Evolutionary conservation across 306 rosid species (phyloP), one percentile per base, ranked within the genome.

Genomic region (Quercus robur): DNA sequence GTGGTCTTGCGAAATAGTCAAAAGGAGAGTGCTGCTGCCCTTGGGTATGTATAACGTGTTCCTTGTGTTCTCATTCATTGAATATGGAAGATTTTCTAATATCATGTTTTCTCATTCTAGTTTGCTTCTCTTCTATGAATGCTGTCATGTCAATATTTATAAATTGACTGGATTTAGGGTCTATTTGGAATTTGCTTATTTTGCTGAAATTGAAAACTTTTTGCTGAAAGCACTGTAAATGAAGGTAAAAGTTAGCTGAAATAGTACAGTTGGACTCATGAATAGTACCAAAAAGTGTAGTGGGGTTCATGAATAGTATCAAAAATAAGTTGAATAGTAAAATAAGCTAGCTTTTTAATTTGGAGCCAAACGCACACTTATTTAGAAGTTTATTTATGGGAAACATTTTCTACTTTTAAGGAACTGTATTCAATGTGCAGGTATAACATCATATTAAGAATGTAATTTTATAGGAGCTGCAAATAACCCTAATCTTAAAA

Each of bases 1-100:
- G 85, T 83, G 63, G 99, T 93, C 66, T 86, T 95, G 35, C 91
- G 68, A 81, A 91, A 86, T 76, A 87, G 93, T 89, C 78, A 71
- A 74, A 87, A 86, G 69, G 97, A 95, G 78, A 87, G 44, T 83
- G 92, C 89, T 81, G 56, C 81, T 70, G 84, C 88, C 69, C 89
- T 90, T 73, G 99, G 99, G 99, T 94, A 84, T 73, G 93, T 78
- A 70, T 49, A 28, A 41, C 15, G 30, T 76, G n/a, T 76, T 54
- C 55, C 61, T 54, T n/a, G 30, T 76, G n/a, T 76, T 54, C 55
- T 69, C 38, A 44, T 30, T 55, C 33, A 33, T 44, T 54, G 66
- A 63, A 15, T 21, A 55, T 64, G 23, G 61, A 72, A 25, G 33
- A 17, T 62, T 41, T 79, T 54, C 17, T 56, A 52, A n/a, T 57